Conservation (phyloP, 2,329 filamentous ascomycete genomes). For the Epicoccum sorghinum region DNA sequence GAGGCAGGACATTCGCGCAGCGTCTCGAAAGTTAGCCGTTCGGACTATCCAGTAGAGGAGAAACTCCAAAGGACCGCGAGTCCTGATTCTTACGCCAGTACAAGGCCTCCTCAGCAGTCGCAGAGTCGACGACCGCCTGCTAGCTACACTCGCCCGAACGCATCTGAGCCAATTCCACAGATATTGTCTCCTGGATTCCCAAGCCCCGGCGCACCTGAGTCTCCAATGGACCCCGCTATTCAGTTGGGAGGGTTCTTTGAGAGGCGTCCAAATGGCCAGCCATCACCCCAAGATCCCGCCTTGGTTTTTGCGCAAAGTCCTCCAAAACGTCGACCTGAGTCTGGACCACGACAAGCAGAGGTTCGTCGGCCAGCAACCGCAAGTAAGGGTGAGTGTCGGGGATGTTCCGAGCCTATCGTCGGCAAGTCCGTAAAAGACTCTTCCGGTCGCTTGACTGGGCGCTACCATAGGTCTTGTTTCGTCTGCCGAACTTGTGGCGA, state of each 20-base stretch:
- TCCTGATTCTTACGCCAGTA: conserved; percentile 37
- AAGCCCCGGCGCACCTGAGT: conserved; percentile 39
- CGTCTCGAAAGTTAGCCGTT: conserved; percentile 35
- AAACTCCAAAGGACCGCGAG: conserved; percentile 34
- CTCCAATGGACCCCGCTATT: conserved; percentile 50
- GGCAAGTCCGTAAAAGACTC: conserved; percentile 94
- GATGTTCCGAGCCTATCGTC: conserved; percentile 77
- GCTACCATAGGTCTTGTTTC: conserved; percentile 95
- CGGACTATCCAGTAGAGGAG: conserved; percentile 33
- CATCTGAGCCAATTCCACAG: conserved; percentile 28
- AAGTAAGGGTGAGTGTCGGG: conserved; percentile 79
- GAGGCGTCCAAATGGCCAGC: conserved; percentile 21
- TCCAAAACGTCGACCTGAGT: conserved; percentile 18
- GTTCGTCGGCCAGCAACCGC: conserved; percentile 43
- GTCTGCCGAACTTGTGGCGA: conserved; percentile 83
- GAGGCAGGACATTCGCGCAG: conserved; percentile 43
- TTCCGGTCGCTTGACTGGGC: conserved; percentile 87
- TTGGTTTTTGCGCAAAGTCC: conserved; percentile 22
- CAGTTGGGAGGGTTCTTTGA: conserved; percentile 38
- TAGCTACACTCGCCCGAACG: conserved; percentile 29
- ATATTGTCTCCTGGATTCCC: conserved; percentile 28
- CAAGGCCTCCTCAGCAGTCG: conserved; percentile 18
- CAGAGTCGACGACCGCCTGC: conserved; percentile 25
- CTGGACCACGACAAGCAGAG: conserved; percentile 24
- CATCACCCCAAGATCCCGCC: conserved; percentile 21